Conservation (phyloP, 192 early-diverging fungal species). For the Coemansia sp. region DNA sequence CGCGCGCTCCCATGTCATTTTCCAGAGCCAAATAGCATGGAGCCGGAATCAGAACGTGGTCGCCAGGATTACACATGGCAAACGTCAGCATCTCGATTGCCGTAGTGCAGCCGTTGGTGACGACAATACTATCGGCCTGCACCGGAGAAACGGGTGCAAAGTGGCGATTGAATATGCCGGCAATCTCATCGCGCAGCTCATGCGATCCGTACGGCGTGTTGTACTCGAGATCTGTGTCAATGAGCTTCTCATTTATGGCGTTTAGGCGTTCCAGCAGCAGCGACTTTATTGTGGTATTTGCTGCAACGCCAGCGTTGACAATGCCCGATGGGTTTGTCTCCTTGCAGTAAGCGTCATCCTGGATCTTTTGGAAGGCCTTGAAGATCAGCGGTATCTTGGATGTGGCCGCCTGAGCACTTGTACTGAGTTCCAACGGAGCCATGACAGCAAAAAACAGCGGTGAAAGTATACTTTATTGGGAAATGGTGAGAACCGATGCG, state of each 20-base stretch:
- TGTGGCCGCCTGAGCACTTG: slow-evolving; percentile 17
- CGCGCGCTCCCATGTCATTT: slow-evolving; percentile 53
- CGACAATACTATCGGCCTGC: slow-evolving; percentile 53
- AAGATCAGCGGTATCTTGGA: slow-evolving; percentile 22
- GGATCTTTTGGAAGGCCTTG: slow-evolving; percentile 19
- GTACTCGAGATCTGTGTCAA: slow-evolving; percentile 43
- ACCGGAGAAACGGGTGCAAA: slow-evolving; percentile 53
- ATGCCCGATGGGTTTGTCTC: slow-evolving; percentile 62
- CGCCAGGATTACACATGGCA: slow-evolving; percentile 63
- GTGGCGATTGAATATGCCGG: slow-evolving; percentile 61
- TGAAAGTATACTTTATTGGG: too few relatives aligned
- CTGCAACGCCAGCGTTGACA: slow-evolving; percentile 77
- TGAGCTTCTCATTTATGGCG: slow-evolving; percentile 11
- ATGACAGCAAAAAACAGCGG: slow-evolving; percentile 8
- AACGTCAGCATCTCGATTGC: slow-evolving; percentile 63
- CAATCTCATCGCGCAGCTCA: slow-evolving; percentile 57
- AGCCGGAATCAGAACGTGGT: slow-evolving; percentile 67
- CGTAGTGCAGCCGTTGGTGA: slow-evolving; percentile 63
- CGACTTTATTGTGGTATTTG: slow-evolving; percentile 62
- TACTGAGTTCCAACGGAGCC: slow-evolving; percentile 26
- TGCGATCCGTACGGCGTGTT: slow-evolving; percentile 53
- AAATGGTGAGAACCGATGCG: too few relatives aligned
- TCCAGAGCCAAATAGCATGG: slow-evolving; percentile 79
- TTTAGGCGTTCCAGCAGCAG: slow-evolving; percentile 56
- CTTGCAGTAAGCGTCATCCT: slow-evolving; percentile 37